Evolutionary conservation across 2,329 filamentous ascomycete species (phyloP), one percentile per base, ranked within the genome.

Genomic region (Raffaelea albimanens): DNA sequence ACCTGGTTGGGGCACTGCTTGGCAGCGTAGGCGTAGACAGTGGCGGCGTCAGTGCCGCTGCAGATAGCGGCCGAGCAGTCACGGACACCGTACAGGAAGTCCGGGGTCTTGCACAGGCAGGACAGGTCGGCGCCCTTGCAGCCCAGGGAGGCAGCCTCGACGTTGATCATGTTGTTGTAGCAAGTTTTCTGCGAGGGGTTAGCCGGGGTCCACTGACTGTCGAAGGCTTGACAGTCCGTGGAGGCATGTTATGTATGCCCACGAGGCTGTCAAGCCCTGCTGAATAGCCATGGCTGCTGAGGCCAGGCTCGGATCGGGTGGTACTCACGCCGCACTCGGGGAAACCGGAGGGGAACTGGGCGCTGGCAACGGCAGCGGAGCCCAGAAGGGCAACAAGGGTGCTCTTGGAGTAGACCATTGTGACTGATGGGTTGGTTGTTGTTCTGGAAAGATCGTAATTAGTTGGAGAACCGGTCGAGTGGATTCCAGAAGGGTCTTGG

Each of bases 371-470:
- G 53, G 66, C 50, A 22, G 49, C 49, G 19, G 48, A 58, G 59
- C 65, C 65, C 57, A 70, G 55, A 52, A 70, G 57, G 53, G 58
- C 51, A 45, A 61, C 40, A 55, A 74, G 40, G 29, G 42, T 18
- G 38, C 45, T 38, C 39, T 34, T 49, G 48, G 29, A 56, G 55
- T 70, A 53, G 49, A 64, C 58, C 48, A 65, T 63, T 71, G 76
- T 78, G 74, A 77, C 78, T 55, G 67, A 75, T 61, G 71, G 76
- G 76, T 73, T 77, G 76, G 55, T 36, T 5, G 41, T 44, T 44
- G 23, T 33, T 21, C n/a, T 22, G n/a, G 19, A 34, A 29, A 25
- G 14, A 21, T 25, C 31, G 29, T 33, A 43, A 38, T 38, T 36
- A 43, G 41, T 44, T 44, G 42, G 21, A 14, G 23, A 33, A 34